Percentiles rank a stretch among this genome's conserved stretches.
phyloP scores from a whole-genome alignment of 129 eudicot genomes.

The Flaveria bidentis region DNA sequence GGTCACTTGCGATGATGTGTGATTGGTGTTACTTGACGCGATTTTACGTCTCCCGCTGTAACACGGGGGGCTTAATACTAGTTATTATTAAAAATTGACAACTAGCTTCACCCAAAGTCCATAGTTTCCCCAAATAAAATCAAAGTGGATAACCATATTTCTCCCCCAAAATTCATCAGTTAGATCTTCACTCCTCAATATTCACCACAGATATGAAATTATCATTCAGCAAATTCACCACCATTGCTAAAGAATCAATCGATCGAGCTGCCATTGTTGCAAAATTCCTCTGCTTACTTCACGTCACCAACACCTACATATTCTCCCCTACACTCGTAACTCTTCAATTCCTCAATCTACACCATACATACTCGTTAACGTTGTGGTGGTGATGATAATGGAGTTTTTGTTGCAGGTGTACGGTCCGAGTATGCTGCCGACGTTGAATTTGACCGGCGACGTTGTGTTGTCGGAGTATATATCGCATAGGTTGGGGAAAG shows the following conservation, averaged over 20 bases:
- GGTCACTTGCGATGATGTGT: too few species aligned
- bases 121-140: background rate
- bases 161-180: slow-evolving; percentile 20
- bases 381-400: background rate
- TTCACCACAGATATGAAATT: slow-evolving; percentile 15
- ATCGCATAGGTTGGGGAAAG: slow-evolving; percentile 58
- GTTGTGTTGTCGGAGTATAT: slow-evolving; percentile 64
- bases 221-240: slow-evolving; percentile 36
- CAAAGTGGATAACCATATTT: background rate
- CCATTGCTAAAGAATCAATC: slow-evolving; percentile 49
- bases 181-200: background rate
- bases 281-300: slow-evolving; percentile 72
- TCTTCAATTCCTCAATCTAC: slow-evolving; percentile 15
- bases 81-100: too few species aligned
- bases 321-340: slow-evolving; percentile 66
- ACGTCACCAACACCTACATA: slow-evolving; percentile 67
- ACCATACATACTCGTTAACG: background rate
- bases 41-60: too few species aligned
- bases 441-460: slow-evolving; percentile 82
- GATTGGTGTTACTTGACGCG: too few species aligned
- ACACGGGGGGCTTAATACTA: too few species aligned
- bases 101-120: too few species aligned
- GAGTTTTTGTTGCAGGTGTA: slow-evolving; percentile 47
- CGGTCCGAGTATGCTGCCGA: slow-evolving; percentile 94
- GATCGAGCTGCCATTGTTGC: slow-evolving; percentile 48